Conservation (phyloP, 192 early-diverging fungal genomes). For the Lobosporangium transversale region DNA sequence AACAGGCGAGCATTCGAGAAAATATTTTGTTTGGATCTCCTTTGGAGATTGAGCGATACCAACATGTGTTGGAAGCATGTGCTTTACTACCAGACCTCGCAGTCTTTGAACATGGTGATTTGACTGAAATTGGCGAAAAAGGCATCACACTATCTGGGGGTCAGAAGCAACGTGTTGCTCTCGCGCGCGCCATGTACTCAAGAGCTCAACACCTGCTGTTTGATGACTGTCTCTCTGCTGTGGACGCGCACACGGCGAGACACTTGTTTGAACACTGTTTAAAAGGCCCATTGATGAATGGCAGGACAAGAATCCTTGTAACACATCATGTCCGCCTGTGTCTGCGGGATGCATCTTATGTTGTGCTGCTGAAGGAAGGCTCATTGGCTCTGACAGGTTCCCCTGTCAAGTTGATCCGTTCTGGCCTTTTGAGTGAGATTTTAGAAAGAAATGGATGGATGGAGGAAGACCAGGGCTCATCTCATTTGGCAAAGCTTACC, state of each 20-base stretch:
- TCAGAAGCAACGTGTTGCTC: slow-evolving; percentile 87
- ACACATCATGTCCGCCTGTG: slow-evolving; percentile 82
- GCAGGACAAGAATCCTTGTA: slow-evolving; percentile 87
- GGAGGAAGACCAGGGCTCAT: slow-evolving; percentile 51
- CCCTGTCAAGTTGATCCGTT: slow-evolving; percentile 50
- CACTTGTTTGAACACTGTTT: slow-evolving; percentile 84
- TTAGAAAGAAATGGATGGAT: slow-evolving; percentile 49
- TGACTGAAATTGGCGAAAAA: slow-evolving; percentile 82
- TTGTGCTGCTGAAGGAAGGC: slow-evolving; percentile 66
- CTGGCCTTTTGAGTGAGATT: slow-evolving; percentile 49
- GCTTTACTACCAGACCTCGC: slow-evolving; percentile 69
- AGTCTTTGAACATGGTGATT: slow-evolving; percentile 64
- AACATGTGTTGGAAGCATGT: slow-evolving; percentile 64
- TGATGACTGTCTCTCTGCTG: slow-evolving; percentile 91
- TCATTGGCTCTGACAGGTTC: slow-evolving; percentile 40
- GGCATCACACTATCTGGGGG: slow-evolving; percentile 89
- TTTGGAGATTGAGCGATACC: slow-evolving; percentile 63
- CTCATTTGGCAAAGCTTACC: slow-evolving; percentile 24
- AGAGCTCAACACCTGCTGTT: slow-evolving; percentile 73
- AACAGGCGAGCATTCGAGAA: slow-evolving; percentile 72
- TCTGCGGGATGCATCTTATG: slow-evolving; percentile 61
- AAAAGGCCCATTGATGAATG: slow-evolving; percentile 73
- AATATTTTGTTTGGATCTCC: slow-evolving; percentile 76
- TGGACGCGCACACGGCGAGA: slow-evolving; percentile 81
- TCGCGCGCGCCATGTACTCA: slow-evolving; percentile 89